A percentile compares a stretch with the other conserved stretches of the same genome.
Conservation (phyloP, 495 filamentous ascomycete genomes). For the Penicillium odoratum region DNA sequence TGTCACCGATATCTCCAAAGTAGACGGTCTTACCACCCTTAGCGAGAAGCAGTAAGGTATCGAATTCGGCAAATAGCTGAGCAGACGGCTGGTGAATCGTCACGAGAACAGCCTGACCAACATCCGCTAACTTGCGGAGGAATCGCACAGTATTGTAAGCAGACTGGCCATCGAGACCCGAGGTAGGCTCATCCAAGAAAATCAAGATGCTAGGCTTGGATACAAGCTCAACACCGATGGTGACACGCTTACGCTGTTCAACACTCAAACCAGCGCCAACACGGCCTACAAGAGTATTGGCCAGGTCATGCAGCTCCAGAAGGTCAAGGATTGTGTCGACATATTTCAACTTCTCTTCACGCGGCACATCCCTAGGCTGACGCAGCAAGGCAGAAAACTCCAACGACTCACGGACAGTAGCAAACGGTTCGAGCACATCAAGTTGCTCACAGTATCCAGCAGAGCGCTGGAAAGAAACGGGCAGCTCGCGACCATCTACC, state of each 20-base stretch:
- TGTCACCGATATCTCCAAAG: constrained; percentile 63
- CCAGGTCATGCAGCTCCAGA: constrained; percentile 58
- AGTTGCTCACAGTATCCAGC: constrained; percentile 62
- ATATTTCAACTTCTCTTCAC: constrained; percentile 60
- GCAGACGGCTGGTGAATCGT: constrained; percentile 80
- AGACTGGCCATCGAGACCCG: constrained; percentile 63
- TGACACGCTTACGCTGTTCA: constrained; percentile 65
- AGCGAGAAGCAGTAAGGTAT: constrained; percentile 67
- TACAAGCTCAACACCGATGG: constrained; percentile 68
- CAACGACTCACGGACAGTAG: constrained; percentile 64
- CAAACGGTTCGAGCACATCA: constrained; percentile 59
- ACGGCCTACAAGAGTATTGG: constrained; percentile 53
- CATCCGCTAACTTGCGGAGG: constrained; percentile 62
- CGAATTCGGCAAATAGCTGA: constrained; percentile 72
- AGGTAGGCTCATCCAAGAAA: constrained; percentile 79
- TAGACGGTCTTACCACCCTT: constrained; percentile 71
- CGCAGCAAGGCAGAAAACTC: constrained; percentile 59
- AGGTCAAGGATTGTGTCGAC: constrained; percentile 58
- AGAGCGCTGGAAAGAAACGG: constrained; percentile 76
- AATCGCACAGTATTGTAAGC: constrained; percentile 67
- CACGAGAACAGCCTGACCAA: constrained; percentile 68
- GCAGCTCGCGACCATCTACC: constrained; percentile 75
- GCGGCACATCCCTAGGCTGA: constrained; percentile 49
- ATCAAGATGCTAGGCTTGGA: constrained; percentile 66
- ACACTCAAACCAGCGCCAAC: constrained; percentile 54